Percentiles rank a stretch among this genome's conserved stretches.
phyloP scores from a whole-genome alignment of 768 basidiomycete species.

The Auricularia auricula-judae region DNA sequence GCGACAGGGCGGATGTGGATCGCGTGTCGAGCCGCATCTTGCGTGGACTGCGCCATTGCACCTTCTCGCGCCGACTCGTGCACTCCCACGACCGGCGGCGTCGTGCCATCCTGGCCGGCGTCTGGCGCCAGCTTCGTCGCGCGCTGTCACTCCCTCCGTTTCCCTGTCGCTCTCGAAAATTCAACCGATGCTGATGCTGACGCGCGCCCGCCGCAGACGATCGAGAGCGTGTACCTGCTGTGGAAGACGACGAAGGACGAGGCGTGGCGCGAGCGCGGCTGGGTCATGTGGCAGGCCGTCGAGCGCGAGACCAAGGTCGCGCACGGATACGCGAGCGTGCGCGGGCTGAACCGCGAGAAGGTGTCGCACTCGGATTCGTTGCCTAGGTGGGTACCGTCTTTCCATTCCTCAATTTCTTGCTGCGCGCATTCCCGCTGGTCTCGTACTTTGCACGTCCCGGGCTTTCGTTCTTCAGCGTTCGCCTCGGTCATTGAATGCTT shows the following conservation, averaged over 20 bases:
- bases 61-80: too few relatives aligned
- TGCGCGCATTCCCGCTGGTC: neutral
- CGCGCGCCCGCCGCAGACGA: constrained; percentile 3
- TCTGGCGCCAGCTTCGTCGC: neutral
- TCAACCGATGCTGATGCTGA: neutral
- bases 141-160: neutral
- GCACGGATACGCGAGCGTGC: constrained; percentile 12
- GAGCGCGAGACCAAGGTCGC: constrained; percentile 9
- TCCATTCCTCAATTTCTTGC: neutral
- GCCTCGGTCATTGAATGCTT: too few relatives aligned
- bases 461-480: neutral
- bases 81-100: too few relatives aligned
- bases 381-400: constrained; percentile 5
- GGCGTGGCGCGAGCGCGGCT: constrained; percentile 16
- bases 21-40: too few relatives aligned
- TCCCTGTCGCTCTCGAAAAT: neutral
- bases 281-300: constrained; percentile 15
- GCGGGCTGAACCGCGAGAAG: neutral
- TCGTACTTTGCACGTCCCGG: too few relatives aligned
- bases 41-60: too few relatives aligned
- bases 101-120: too few relatives aligned
- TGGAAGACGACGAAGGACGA: constrained; percentile 9
- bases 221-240: constrained; percentile 8
- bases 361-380: constrained; percentile 2
- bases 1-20: too few relatives aligned